Evolutionary conservation across 768 basidiomycete genomes (phyloP).

Genomic region (Nevesoporus exiguus): DNA sequence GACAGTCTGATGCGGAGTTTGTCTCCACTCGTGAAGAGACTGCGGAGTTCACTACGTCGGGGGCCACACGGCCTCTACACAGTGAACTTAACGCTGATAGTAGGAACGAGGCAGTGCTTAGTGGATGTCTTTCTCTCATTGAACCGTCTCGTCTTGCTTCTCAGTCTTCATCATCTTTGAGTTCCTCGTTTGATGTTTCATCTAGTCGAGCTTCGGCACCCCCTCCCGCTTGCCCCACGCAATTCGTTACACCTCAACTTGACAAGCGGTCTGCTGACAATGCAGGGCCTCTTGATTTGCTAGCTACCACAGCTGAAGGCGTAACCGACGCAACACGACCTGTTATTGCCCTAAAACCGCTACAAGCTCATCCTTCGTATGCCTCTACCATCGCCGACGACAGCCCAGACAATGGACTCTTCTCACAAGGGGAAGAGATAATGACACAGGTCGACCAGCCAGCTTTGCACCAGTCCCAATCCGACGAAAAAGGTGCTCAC

Average conservation of each 20-base stretch:
- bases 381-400: conserved; percentile 53
- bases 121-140: conserved; percentile 22
- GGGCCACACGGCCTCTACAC: conserved; percentile 20
- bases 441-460: conserved; percentile 17
- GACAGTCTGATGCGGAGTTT: conserved; percentile 21
- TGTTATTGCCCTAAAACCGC: conserved; percentile 26
- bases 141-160: conserved; percentile 33
- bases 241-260: conserved; percentile 38
- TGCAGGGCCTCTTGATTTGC: conserved; percentile 44
- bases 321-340: conserved; percentile 3
- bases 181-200: conserved; percentile 43
- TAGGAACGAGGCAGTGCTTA: conserved; percentile 14
- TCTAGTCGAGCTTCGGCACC: conserved; percentile 40
- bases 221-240: conserved; percentile 22
- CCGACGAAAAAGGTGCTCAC: conserved; percentile 18
- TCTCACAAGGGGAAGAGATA: conserved; percentile 28
- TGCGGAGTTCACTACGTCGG: conserved; percentile 14
- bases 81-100: conserved; percentile 17
- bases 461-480: conserved; percentile 14
- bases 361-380: conserved; percentile 43
- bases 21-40: conserved; percentile 20
- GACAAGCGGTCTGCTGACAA: conserved; percentile 47
- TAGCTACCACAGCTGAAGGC: conserved; percentile 29
- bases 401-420: conserved; percentile 33
- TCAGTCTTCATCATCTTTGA: conserved; percentile 32